These are phyloP conservation scores for Carallia brachiata DNA, from an alignment of 345 rosid species.

Conservation along the genomic window DNA sequence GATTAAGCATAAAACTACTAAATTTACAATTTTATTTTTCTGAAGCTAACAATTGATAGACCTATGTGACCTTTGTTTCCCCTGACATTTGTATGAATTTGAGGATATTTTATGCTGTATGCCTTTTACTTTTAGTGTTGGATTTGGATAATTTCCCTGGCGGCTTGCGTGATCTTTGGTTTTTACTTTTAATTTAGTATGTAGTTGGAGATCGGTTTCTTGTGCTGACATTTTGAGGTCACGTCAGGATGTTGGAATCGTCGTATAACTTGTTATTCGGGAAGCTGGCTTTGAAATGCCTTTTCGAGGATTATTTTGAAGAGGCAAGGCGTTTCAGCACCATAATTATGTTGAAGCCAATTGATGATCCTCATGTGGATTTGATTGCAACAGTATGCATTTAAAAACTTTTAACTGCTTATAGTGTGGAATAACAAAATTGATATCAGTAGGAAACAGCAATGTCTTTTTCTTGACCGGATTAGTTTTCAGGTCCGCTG, in stretches of 20 bases:
- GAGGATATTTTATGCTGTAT: too few relatives aligned
- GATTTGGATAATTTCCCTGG: too few relatives aligned
- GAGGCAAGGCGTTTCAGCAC: slow-evolving; percentile 63
- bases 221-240: slow-evolving; percentile 2
- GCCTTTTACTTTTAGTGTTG: too few relatives aligned
- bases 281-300: slow-evolving; percentile 74
- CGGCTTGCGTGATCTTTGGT: not conserved
- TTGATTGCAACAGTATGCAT: slow-evolving; percentile 82
- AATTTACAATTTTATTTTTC: too few relatives aligned
- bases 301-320: slow-evolving; percentile 87
- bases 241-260: slow-evolving; percentile 81
- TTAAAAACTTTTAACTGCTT: not conserved
- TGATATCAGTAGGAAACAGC: not conserved
- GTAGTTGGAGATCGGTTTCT: not conserved
- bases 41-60: too few relatives aligned
- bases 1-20: too few relatives aligned
- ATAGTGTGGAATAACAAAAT: not conserved
- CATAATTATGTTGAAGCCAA: slow-evolving; percentile 73
- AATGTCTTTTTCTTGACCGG: slow-evolving; percentile 3
- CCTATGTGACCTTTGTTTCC: too few relatives aligned
- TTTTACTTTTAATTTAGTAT: not conserved
- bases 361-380: slow-evolving; percentile 91
- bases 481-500: slow-evolving; percentile 68
- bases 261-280: slow-evolving; percentile 76
- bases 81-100: too few relatives aligned